A percentile compares a stretch with the other conserved stretches of the same genome.
These are phyloP conservation scores for Somion occarium DNA, from an alignment of 1,284 basidiomycete species.

Conservation along the genomic window DNA sequence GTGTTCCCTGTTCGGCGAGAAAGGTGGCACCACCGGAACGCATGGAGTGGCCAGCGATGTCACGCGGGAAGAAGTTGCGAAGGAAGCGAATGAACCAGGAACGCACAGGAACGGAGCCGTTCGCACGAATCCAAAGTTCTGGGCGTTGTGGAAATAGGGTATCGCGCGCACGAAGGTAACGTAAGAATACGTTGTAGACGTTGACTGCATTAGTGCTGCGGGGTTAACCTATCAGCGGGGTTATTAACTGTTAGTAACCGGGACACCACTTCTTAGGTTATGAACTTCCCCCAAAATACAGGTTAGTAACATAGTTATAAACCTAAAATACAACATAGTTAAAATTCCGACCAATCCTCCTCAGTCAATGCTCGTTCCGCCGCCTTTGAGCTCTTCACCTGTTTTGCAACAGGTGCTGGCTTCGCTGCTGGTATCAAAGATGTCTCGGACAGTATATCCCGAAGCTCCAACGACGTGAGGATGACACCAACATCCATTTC, in stretches of 20 bases:
- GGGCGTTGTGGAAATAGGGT: slow-evolving; percentile 15
- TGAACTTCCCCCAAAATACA: neutral
- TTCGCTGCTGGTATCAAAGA: neutral
- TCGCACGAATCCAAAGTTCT: slow-evolving; percentile 15
- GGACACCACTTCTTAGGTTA: neutral
- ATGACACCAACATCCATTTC: neutral
- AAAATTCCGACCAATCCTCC: neutral
- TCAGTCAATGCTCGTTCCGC: neutral
- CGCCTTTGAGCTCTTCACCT: neutral
- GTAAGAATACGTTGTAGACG: too few species aligned
- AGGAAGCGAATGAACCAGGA: slow-evolving; percentile 22
- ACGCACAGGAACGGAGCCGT: slow-evolving; percentile 20
- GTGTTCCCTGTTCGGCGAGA: slow-evolving; percentile 25
- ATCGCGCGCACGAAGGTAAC: slow-evolving; percentile 22
- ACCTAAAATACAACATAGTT: neutral
- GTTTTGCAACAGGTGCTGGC: neutral
- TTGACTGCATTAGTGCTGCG: too few species aligned
- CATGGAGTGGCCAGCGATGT: slow-evolving; percentile 31
- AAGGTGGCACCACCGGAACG: slow-evolving; percentile 33
- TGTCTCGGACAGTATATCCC: neutral
- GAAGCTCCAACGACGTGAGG: neutral
- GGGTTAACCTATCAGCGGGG: neutral
- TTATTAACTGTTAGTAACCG: neutral
- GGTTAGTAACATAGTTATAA: neutral
- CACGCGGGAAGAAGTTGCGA: slow-evolving; percentile 9